These are phyloP conservation scores for Fusarium transvaalense DNA, from an alignment of 2,329 filamentous ascomycete species.

Conservation along the genomic window DNA sequence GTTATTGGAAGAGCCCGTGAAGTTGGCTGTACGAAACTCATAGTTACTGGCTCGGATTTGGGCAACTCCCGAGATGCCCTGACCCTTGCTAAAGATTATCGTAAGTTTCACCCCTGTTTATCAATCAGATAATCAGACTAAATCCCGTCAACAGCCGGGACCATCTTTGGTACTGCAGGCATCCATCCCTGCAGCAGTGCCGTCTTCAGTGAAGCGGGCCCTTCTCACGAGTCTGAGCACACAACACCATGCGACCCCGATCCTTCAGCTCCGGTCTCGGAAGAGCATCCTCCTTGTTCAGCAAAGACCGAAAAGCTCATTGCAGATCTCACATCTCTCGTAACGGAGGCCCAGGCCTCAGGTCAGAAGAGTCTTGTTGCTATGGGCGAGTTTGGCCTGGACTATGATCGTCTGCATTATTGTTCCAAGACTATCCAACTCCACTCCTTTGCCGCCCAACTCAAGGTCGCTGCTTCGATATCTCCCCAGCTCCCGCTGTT, in stretches of 20 bases:
- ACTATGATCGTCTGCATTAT: conserved; percentile 92
- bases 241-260: conserved; percentile 67
- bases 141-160: conserved; percentile 68
- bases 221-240: conserved; percentile 61
- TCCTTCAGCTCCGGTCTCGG: conserved; percentile 60
- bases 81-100: conserved; percentile 77
- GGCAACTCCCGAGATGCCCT: conserved; percentile 81
- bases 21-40: conserved; percentile 87
- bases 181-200: conserved; percentile 92
- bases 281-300: conserved; percentile 62
- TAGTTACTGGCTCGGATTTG: conserved; percentile 92
- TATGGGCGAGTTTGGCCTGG: conserved; percentile 94
- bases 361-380: conserved; percentile 70
- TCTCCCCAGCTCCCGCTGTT: conserved; percentile 86
- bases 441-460: conserved; percentile 85
- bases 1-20: conserved; percentile 83
- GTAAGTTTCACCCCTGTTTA: conserved; percentile 61
- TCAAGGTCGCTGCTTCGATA: conserved; percentile 78
- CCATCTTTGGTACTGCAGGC: conserved; percentile 90
- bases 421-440: conserved; percentile 83
- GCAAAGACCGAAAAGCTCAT: conserved; percentile 64
- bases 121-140: conserved; percentile 8
- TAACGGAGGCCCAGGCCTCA: conserved; percentile 67
- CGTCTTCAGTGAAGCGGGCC: conserved; percentile 73
- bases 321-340: conserved; percentile 71